phyloP scores from a whole-genome alignment of 2,329 filamentous ascomycete genomes.

The Colletotrichum horii region DNA sequence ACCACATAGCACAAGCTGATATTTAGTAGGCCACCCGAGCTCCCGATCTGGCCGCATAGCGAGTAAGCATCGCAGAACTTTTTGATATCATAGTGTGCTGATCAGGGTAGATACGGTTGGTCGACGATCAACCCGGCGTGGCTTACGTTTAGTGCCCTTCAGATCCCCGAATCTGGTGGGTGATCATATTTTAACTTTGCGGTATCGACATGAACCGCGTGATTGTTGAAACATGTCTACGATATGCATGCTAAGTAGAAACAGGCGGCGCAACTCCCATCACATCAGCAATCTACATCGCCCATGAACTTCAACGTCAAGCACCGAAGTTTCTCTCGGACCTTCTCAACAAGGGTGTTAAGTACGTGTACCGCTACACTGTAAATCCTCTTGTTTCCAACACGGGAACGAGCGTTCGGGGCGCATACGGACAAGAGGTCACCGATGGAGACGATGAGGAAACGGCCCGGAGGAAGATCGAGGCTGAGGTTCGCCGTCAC shows the following conservation, averaged over 20 bases:
- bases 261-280: conserved; percentile 39
- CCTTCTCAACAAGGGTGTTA: conserved; percentile 31
- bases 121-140: conserved; percentile 40
- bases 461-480: conserved; percentile 30
- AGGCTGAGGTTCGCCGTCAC: conserved; percentile 36
- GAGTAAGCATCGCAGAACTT: conserved; percentile 20
- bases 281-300: conserved; percentile 33
- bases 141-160: conserved; percentile 35
- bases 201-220: too few species aligned
- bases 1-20: neutral
- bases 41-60: conserved; percentile 44
- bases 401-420: conserved; percentile 34
- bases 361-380: conserved; percentile 35
- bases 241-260: neutral
- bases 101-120: conserved; percentile 33
- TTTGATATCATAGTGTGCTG: neutral
- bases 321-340: conserved; percentile 33
- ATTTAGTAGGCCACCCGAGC: conserved; percentile 30
- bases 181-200: neutral
- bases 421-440: conserved; percentile 35
- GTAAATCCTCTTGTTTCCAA: conserved; percentile 30
- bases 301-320: conserved; percentile 27
- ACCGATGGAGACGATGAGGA: conserved; percentile 26
- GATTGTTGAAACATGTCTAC: neutral
- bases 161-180: conserved; percentile 31